Evolutionary conservation across 1,284 basidiomycete species (phyloP).

Genomic region (Veloporphyrellus conicus): DNA sequence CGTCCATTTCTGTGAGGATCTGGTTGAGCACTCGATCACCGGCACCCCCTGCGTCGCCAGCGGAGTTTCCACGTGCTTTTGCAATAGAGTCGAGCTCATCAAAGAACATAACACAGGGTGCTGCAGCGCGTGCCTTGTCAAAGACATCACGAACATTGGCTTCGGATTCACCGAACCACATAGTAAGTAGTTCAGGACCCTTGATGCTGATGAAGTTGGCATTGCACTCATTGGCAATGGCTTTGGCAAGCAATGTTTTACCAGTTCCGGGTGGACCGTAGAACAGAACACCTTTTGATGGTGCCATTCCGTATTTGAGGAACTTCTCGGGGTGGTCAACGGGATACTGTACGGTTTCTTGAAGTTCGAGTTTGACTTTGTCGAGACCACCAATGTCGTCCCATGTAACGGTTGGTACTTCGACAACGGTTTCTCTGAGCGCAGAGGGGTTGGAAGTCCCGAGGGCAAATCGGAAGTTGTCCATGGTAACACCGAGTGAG

Average conservation of each 20-base stretch:
- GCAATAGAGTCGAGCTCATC: conserved; percentile 99
- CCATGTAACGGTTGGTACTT: conserved; percentile 94
- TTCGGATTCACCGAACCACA: conserved; percentile 99
- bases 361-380: conserved; percentile 98
- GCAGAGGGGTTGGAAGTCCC: conserved; percentile 84
- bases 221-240: conserved; percentile 98
- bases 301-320: conserved; percentile 99
- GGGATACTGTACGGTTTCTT: conserved; percentile 99
- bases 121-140: conserved; percentile 98
- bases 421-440: conserved; percentile 83
- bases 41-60: conserved; percentile 90
- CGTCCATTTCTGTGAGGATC: conserved; percentile 99
- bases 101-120: conserved; percentile 99
- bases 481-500: conserved; percentile 85
- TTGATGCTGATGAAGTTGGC: conserved; percentile 98
- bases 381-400: conserved; percentile 99
- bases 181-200: conserved; percentile 94
- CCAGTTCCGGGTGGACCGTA: conserved; percentile 96
- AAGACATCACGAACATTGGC: conserved; percentile 99
- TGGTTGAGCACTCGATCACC: conserved; percentile 97
- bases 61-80: conserved; percentile 83
- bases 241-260: conserved; percentile 94
- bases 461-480: conserved; percentile 87
- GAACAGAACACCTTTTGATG: conserved; percentile 97
- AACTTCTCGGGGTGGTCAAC: conserved; percentile 99